Evolutionary conservation across 2,329 filamentous ascomycete species (phyloP).

Genomic region (Botrytis galanthina): DNA sequence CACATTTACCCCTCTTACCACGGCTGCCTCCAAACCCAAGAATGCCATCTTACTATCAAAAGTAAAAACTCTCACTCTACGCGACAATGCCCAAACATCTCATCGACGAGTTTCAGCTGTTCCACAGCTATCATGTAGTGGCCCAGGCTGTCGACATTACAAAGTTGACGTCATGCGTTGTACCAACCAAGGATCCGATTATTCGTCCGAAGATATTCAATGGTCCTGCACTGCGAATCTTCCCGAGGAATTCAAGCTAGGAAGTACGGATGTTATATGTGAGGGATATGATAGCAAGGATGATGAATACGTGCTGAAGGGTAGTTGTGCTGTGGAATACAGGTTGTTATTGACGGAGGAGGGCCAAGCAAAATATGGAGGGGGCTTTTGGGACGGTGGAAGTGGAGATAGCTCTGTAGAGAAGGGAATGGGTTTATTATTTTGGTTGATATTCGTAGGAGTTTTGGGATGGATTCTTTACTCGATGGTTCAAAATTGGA

Average conservation of each 20-base stretch:
- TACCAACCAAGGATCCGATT: conserved; percentile 78
- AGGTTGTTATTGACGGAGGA: conserved; percentile 71
- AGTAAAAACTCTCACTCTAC: conserved; percentile 77
- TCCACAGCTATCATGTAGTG: conserved; percentile 76
- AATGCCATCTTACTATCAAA: conserved; percentile 60
- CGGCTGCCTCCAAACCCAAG: conserved; percentile 25
- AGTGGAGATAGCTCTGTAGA: conserved; percentile 1
- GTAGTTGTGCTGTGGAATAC: conserved; percentile 92
- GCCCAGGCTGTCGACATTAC: conserved; percentile 53
- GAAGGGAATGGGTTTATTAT: conserved; percentile 45
- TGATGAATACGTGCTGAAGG: conserved; percentile 84
- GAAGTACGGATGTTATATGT: conserved; percentile 84
- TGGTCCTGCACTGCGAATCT: conserved; percentile 77
- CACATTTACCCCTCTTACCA: conserved; percentile 25
- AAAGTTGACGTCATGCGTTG: conserved; percentile 82
- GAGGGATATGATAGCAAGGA: conserved; percentile 78
- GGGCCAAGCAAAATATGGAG: conserved; percentile 68
- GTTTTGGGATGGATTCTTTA: conserved; percentile 63
- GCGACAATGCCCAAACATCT: conserved; percentile 63
- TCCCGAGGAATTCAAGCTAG: conserved; percentile 65
- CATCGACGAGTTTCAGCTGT: conserved; percentile 73
- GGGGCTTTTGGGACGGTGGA: conserved; percentile 14
- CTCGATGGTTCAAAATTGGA: conserved; percentile 44
- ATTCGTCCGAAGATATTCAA: conserved; percentile 76
- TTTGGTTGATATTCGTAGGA: conserved; percentile 60